Evolutionary conservation across 2,329 filamentous ascomycete species (phyloP), one percentile per base, ranked within the genome.

Genomic region (Alternaria arborescens): DNA sequence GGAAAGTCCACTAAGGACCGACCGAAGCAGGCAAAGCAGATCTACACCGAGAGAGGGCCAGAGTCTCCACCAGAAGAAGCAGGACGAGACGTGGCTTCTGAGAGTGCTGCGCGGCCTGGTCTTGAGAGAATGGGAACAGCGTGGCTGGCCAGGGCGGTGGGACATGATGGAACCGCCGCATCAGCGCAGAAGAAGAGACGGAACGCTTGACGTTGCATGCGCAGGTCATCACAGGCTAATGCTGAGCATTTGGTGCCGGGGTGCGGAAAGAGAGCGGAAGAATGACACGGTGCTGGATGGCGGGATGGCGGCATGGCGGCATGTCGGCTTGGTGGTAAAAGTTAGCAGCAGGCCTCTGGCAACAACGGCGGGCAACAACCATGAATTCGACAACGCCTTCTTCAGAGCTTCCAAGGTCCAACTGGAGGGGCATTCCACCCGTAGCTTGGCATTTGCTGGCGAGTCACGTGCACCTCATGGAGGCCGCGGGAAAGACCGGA

Each of bases 151-250:
- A 61, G 60, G 64, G 64, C 61, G 58, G 63, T 61, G 65, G 58
- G 61, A 62, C 58, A 34, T 65, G 55, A 66, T 61, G 61, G 61
- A 54, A 55, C 54, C 58, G 64, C 62, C 50, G 65, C 66, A 62
- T 58, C 60, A 58, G 64, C 60, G 64, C 66, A 65, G 59, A 68
- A 61, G 57, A 61, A 42, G 46, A 44, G 65, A 36, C 56, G 62
- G 28, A 61, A 60, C 55, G 56, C 56, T 53, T 44, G 50, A 34
- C 32, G 32, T 16, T 34, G 32, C 32, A 34, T 16, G 32, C 32
- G 32, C 32, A 12, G 32, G 32, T 12, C 32, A 34, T 34, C 11
- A 16, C 32, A 34, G 32, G 32, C 32, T 34, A 34, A 34, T 34
- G 32, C 32, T 34, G 32, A 34, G 52, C 28, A 22, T 41, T 40